Evolutionary conservation across 2,329 filamentous ascomycete species (phyloP), one percentile per base, ranked within the genome.

Genomic region (Teratosphaeria viscida): DNA sequence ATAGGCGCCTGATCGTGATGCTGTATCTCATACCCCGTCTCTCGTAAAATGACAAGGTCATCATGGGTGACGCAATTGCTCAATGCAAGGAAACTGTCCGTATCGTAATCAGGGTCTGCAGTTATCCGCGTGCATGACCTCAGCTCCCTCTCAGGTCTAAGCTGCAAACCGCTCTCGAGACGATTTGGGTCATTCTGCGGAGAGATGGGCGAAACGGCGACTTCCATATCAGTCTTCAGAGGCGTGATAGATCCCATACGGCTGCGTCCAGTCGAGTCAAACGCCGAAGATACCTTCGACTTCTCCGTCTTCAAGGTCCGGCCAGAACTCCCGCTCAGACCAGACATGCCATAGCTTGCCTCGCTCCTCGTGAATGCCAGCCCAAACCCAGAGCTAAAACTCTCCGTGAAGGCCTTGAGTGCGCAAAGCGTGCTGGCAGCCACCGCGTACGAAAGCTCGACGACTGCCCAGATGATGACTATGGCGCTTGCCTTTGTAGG

Each of bases 351-450:
- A 47, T 71, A 71, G 54, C 62, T 64, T 55, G 66, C 63, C 3
- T 70, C 68, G 32, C 62, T 64, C 19, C 69, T 63, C 3, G 67
- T 65, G 57, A 71, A 68, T 0, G 66, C 70, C 14, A 71, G 63
- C 6, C 70, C 70, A 37, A 74, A 76, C n/a, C 74, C 71, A 16
- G 73, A 75, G 60, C 73, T 74, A 67, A 76, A 76, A 55, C 68
- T 70, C 32, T 73, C 69, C 14, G 76, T 73, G 59, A 76, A 77
- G 5, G 73, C 71, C 59, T 75, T 76, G 34, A 76, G 67, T 27
- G 75, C 76, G 3, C 75, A 74, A 14, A 77, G 67, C 0, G 75
- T 78, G 47, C 73, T 73, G 0, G 73, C 67, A 60, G 76, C 75
- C 29, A 78, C 68, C 16, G 74, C 73, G 65, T 72, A 75, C 35